A percentile compares a stretch with the other conserved stretches of the same genome.
Evolutionary conservation across 2,329 filamentous ascomycete species (phyloP).

Genomic region (Shiraia bambusicola): DNA sequence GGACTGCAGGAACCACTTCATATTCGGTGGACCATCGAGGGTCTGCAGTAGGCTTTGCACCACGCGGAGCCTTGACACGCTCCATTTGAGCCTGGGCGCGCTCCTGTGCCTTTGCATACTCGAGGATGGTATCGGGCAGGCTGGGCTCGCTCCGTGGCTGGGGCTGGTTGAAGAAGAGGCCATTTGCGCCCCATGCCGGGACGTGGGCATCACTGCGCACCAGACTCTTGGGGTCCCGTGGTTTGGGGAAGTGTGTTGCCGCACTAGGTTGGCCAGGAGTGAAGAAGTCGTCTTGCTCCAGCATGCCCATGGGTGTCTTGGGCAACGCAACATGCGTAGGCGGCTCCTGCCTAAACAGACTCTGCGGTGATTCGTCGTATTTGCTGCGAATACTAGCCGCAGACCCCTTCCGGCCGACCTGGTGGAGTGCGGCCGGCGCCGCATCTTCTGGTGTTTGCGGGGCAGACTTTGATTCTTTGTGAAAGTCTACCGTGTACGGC

Average conservation of each 20-base stretch:
- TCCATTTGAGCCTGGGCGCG: constrained; percentile 32
- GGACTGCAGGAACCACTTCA: constrained; percentile 80
- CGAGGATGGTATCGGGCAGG: constrained; percentile 73
- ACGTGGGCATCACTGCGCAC: constrained; percentile 74
- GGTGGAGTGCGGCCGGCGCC: constrained; percentile 32
- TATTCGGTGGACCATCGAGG: constrained; percentile 70
- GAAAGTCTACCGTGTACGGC: constrained; percentile 87
- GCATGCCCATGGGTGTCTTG: constrained; percentile 44
- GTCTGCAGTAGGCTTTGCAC: constrained; percentile 36
- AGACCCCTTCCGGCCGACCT: constrained; percentile 54
- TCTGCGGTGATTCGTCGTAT: constrained; percentile 37
- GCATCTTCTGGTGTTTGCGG: constrained; percentile 42
- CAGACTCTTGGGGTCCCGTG: constrained; percentile 53
- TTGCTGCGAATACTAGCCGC: constrained; percentile 12
- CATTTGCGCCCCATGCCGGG: constrained; percentile 69
- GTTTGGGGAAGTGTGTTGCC: constrained; percentile 57
- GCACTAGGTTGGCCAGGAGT: constrained; percentile 44
- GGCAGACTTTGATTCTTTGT: constrained; percentile 22
- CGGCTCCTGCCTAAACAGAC: constrained; percentile 42
- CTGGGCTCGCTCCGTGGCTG: constrained; percentile 71
- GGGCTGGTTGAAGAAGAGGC: constrained; percentile 71
- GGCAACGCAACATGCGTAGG: constrained; percentile 36
- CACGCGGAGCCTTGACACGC: constrained; percentile 16
- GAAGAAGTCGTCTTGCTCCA: constrained; percentile 50
- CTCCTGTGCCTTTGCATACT: constrained; percentile 59